Percentiles rank a stretch among this genome's conserved stretches.
Conservation (phyloP, 305 asterid species). For the Nicotiana rustica region DNA sequence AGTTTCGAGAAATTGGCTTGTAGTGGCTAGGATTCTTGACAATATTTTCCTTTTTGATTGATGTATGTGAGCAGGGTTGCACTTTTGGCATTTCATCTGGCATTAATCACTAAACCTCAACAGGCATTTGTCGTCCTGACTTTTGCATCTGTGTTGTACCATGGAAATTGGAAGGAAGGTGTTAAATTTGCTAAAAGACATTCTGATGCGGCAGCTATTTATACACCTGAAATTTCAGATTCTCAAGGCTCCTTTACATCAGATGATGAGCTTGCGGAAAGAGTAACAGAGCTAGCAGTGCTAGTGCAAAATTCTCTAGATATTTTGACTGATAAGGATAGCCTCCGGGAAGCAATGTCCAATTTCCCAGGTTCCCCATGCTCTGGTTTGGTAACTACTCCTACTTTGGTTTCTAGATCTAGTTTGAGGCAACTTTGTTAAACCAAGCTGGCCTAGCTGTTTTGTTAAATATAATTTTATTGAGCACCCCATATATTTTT, state of each 20-base stretch:
- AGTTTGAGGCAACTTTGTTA: background rate
- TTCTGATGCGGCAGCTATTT: conserved; percentile 51
- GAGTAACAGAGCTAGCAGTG: conserved; percentile 56
- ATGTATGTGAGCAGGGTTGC: conserved; percentile 72
- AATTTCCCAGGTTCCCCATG: conserved; percentile 63
- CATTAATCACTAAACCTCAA: conserved; percentile 68
- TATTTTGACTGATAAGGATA: conserved; percentile 51
- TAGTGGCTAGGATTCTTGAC: conserved; percentile 8
- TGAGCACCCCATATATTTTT: background rate
- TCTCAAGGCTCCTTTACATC: conserved; percentile 50
- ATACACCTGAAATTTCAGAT: conserved; percentile 67
- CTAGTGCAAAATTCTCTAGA: conserved; percentile 58
- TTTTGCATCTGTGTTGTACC: conserved; percentile 80
- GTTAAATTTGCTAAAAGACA: conserved; percentile 67
- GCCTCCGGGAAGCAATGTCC: conserved; percentile 63
- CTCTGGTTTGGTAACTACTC: conserved; percentile 70
- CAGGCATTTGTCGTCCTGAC: conserved; percentile 69
- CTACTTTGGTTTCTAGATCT: conserved; percentile 34
- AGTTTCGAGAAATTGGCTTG: conserved; percentile 28
- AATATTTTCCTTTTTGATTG: background rate
- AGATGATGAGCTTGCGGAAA: conserved; percentile 75
- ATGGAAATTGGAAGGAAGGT: conserved; percentile 71
- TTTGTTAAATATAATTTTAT: background rate
- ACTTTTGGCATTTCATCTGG: conserved; percentile 73
- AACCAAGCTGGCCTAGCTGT: background rate